Evolutionary conservation across 140 eudicot genomes (phyloP).

Genomic region (Anethum foeniculum): DNA sequence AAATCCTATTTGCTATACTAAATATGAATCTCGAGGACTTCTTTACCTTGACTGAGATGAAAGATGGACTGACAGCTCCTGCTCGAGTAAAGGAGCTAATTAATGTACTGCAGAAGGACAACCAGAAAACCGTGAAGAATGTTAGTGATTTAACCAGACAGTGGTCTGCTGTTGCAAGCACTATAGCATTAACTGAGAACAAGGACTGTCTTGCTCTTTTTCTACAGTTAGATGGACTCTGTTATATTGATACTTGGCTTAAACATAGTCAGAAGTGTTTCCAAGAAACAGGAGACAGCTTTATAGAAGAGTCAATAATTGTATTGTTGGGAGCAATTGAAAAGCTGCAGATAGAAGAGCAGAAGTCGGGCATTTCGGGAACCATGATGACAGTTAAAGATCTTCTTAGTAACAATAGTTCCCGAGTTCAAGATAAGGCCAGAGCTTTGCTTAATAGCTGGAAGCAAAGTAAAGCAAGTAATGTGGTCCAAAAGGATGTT

Average conservation of each 20-base stretch:
- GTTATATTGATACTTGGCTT: slow-evolving; percentile 54
- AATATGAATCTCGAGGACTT: slow-evolving; percentile 77
- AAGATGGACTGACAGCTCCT: slow-evolving; percentile 75
- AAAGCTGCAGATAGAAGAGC: slow-evolving; percentile 34
- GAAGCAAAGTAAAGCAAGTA: slow-evolving; percentile 23
- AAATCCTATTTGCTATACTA: slow-evolving; percentile 21
- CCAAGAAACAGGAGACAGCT: slow-evolving; percentile 27
- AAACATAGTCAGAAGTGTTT: slow-evolving; percentile 44
- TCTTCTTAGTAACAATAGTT: slow-evolving; percentile 44
- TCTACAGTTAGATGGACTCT: slow-evolving; percentile 64
- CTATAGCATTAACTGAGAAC: slow-evolving; percentile 64
- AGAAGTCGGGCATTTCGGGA: slow-evolving; percentile 36
- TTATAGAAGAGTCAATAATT: slow-evolving; percentile 47
- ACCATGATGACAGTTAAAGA: slow-evolving; percentile 41
- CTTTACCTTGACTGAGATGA: slow-evolving; percentile 67
- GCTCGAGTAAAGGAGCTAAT: slow-evolving; percentile 58
- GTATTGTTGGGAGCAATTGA: slow-evolving; percentile 52
- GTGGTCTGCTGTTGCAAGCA: slow-evolving; percentile 75
- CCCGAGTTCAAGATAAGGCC: slow-evolving; percentile 49
- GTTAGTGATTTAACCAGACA: slow-evolving; percentile 42
- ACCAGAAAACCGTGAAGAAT: slow-evolving; percentile 31
- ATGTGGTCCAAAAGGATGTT: slow-evolving; percentile 23
- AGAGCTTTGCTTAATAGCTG: slow-evolving; percentile 45
- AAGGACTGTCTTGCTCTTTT: slow-evolving; percentile 72
- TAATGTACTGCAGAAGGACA: slow-evolving; percentile 47